Evolutionary conservation across 768 basidiomycete species (phyloP).

Genomic region (Pleurotus eryngii): DNA sequence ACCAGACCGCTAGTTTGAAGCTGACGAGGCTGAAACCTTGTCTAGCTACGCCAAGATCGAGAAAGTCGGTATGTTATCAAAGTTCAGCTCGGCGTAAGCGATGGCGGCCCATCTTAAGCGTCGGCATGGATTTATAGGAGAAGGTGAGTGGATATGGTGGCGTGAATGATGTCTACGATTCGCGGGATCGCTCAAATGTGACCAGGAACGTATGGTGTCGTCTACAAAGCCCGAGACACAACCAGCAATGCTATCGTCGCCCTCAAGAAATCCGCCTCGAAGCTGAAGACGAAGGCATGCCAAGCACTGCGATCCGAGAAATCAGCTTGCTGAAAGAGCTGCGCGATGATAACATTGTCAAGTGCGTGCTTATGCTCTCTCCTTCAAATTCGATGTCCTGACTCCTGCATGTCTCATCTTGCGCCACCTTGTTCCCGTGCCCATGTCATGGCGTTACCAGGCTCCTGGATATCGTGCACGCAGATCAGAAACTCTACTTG

Average conservation of each 20-base stretch:
- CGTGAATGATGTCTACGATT: conserved; percentile 10
- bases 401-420: conserved; percentile 5
- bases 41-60: conserved; percentile 93
- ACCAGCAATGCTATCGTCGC: conserved; percentile 83
- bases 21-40: conserved; percentile 14
- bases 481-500: conserved; percentile 94
- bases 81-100: neutral
- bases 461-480: conserved; percentile 93
- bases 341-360: conserved; percentile 93
- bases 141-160: conserved; percentile 35
- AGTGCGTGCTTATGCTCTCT: conserved; percentile 41
- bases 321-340: conserved; percentile 97
- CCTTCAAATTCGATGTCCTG: neutral
- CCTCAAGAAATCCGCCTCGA: conserved; percentile 96
- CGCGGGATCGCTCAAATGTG: conserved; percentile 4
- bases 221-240: conserved; percentile 92
- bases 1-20: conserved; percentile 11
- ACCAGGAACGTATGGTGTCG: conserved; percentile 95
- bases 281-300: conserved; percentile 98
- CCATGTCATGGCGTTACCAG: conserved; percentile 36
- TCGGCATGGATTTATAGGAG: conserved; percentile 33
- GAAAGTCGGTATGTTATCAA: conserved; percentile 83
- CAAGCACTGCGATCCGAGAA: conserved; percentile 96
- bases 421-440: neutral
- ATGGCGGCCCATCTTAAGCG: neutral